Evolutionary conservation across 768 basidiomycete species (phyloP), one percentile per base, ranked within the genome.

Genomic region (Fomitopsis serialis): DNA sequence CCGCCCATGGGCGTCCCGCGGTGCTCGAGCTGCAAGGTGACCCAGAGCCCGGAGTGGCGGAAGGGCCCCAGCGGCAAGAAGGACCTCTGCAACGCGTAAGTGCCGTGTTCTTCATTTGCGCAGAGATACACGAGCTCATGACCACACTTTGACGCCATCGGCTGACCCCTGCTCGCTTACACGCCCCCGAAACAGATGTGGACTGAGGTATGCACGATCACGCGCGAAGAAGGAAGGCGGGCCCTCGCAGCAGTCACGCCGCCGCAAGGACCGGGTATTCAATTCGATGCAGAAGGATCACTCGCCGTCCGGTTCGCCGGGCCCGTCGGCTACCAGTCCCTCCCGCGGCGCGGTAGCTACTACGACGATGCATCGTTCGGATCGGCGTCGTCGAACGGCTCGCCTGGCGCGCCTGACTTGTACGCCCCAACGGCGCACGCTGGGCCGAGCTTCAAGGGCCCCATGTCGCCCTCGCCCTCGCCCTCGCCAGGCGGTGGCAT

Each of bases 61-160:
- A 94, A 94, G 68, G 92, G 92, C 19, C 89, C 90, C 49, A 90
- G 81, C 62, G 92, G 92, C 24, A 87, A 88, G 69, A 94, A 94
- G 70, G 90, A 94, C 67, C 76, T 94, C 24, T 94, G 92, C 68
- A 94, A 94, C 73, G 92, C 92, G 87, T 92, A 71, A 75, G 88
- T 79, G 22, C 37, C 50, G 50, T 58, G 45, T 66, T 58, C 51
- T 56, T 59, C 58, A 51, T 47, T 40, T 50, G 32, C 35, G 27
- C 36, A 32, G 45, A 42, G 21, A 19, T 34, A 5, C 36, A 11
- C 15, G 44, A 12, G 40, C 25, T 13, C 42, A 34, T 35, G 40
- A 40, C 37, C 37, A 32, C 37, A 40, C 25, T 47, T 42, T 60
- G 53, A 40, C 37, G 37, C 37, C 37, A 40, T 40, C 37, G 15